These are phyloP conservation scores for Stachybotrys chartarum DNA, from an alignment of 2,329 filamentous ascomycete genomes.

Conservation along the genomic window DNA sequence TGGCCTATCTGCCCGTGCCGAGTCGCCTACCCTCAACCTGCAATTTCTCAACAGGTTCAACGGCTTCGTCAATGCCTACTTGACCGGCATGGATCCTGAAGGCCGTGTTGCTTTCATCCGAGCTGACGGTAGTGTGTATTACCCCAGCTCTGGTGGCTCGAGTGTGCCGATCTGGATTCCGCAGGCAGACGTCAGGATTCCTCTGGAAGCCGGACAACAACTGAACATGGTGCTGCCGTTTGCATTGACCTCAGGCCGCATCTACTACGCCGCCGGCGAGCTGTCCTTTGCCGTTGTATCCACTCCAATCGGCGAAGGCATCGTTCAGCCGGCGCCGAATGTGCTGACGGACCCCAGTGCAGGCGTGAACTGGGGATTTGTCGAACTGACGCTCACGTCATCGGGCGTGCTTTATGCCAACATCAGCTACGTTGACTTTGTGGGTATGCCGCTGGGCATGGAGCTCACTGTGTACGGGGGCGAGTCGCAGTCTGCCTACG, in stretches of 20 bases:
- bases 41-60: constrained; percentile 36
- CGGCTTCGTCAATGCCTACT: constrained; percentile 33
- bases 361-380: constrained; percentile 39
- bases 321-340: constrained; percentile 41
- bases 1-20: background rate
- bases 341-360: constrained; percentile 35
- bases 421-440: constrained; percentile 44
- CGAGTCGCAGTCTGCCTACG: constrained; percentile 28
- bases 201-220: constrained; percentile 29
- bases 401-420: constrained; percentile 35
- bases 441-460: constrained; percentile 43
- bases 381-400: constrained; percentile 38
- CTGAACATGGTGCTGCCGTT: constrained; percentile 31
- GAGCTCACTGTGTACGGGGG: constrained; percentile 28
- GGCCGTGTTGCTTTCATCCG: constrained; percentile 33
- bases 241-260: constrained; percentile 31
- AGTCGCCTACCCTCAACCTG: constrained; percentile 14
- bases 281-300: constrained; percentile 35
- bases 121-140: constrained; percentile 31
- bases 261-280: constrained; percentile 37
- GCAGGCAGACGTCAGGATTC: constrained; percentile 30
- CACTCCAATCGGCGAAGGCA: constrained; percentile 18
- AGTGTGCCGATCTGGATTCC: constrained; percentile 25
- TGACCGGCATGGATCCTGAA: constrained; percentile 34
- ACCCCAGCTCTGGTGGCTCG: constrained; percentile 30